Evolutionary conservation across 805 yeast species (phyloP), one percentile per base, ranked within the genome.

Genomic region (Wickerhamiella spandovensis): DNA sequence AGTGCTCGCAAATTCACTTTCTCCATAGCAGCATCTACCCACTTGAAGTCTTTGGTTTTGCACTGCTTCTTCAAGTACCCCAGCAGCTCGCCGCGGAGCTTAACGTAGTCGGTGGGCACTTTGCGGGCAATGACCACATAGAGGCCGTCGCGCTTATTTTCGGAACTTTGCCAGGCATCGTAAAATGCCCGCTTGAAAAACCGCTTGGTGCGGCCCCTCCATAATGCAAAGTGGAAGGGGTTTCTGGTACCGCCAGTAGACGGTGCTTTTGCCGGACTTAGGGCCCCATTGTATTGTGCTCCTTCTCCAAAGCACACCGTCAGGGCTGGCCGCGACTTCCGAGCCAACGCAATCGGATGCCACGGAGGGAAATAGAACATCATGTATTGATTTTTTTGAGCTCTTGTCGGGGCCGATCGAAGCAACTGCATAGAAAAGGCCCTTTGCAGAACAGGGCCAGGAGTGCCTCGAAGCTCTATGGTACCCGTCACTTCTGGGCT

Each of bases 321-420:
- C 23, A 58, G 18, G 1, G 58, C 54, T 1, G 61, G 61, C 24
- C 61, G 53, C 18, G 59, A 54, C 10, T 46, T 50, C 8, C 61
- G 51, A n/a, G 51, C 57, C 20, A 48, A 52, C 2, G 58, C 55
- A 3, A 56, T 23, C 1, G 56, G 54, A 48, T 58, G 61, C 61
- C 60, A 58, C 8, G 61, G 58, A 6, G 61, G 61, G 32, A 56
- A 51, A 35, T 49, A 58, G 22, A 21, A 48, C 5, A 50, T 44
- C 18, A 15, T 41, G 45, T 7, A 44, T 13, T 4, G 23, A 15
- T 5, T 39, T 25, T 18, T 18, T 1, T 45, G 25, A 15, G 32
- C 17, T 15, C 10, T 21, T 5, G 17, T 38, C 18, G 43, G 50
- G 37, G 48, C 32, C 43, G 21, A 37, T 10, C 30, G 8, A 13